Base-by-base conservation (phyloP, 768 basidiomycete species). In the Cystofilobasidium ferigula region DNA sequence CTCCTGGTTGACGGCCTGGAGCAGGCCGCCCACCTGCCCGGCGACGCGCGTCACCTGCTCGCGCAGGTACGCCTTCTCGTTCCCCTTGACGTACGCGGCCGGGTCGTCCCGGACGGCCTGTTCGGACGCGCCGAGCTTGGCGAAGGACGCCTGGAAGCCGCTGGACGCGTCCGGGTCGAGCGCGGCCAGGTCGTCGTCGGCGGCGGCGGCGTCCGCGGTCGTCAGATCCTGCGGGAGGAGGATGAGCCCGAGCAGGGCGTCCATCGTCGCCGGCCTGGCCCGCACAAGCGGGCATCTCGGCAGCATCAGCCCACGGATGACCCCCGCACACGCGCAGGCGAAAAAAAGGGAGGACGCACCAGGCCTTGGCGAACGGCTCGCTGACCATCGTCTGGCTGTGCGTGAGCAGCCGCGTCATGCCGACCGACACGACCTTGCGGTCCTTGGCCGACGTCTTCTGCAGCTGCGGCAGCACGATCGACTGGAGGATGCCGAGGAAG, bases 121-220 rank as follows among this genome's bases (percentile, higher is more conserved):
- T 1, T 47, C 45, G 86, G 65, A 85, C 1, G 94, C 88, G 0
- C 91, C 93, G 22, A 97, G 81, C 40, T 87, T 83, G 60, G 91
- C 91, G 78, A 93, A 98, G 5, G 90, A 88, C 0, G 90, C 89
- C 73, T 98, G 95, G 76, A 97, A 97, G 0, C 91, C 89, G 20
- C 30, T 42, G 8, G 86, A n/a, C n/a, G n/a, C 86, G 73, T 97
- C 93, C 73, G 97, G 85, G 73, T 97, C 94, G 54, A 95, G 84
- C 61, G 82, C 83, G 0, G 0, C 82, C 10, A 80, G 74, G 56
- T 84, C 83, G n/a, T 84, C 78, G 5, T 72, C 76, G 0, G 66
- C 72, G n/a, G 67, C 62, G 5, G 71, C 76, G 0, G 66, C 72
- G n/a, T 64, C 62, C 4, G 69, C 76, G 67, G 76, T 76, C 40